Conservation (phyloP, 1,284 basidiomycete genomes). For the Agaricales sp. region DNA sequence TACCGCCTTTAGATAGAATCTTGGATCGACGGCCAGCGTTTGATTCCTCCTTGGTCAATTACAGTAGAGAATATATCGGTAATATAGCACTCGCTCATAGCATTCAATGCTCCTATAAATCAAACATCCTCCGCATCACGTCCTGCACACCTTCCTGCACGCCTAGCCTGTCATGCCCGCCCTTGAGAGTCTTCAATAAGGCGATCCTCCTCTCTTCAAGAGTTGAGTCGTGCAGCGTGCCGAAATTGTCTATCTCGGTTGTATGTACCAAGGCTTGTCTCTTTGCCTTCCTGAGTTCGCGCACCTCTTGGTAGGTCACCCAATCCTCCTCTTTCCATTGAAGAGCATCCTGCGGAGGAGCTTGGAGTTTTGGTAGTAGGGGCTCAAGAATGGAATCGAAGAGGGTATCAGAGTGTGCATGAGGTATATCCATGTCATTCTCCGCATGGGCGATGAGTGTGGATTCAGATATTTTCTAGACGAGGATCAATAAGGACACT, state of each 20-base stretch:
- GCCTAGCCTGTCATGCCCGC: slow-evolving; percentile 58
- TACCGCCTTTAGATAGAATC: background rate
- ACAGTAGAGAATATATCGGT: slow-evolving; percentile 1
- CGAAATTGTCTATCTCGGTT: background rate
- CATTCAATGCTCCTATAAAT: background rate
- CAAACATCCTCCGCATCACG: slow-evolving; percentile 48
- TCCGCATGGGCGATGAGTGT: slow-evolving; percentile 75
- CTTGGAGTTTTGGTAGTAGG: slow-evolving; percentile 39
- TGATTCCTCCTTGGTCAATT: too few species aligned
- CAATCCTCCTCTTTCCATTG: slow-evolving; percentile 26
- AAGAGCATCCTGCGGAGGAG: slow-evolving; percentile 24
- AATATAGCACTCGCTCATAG: background rate
- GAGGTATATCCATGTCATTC: slow-evolving; percentile 76
- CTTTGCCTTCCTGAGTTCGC: background rate
- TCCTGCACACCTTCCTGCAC: slow-evolving; percentile 66
- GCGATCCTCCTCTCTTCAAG: slow-evolving; percentile 34
- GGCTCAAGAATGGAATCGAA: slow-evolving; percentile 63
- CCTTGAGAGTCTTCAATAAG: slow-evolving; percentile 51
- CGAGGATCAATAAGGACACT: too few species aligned
- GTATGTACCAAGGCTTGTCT: background rate
- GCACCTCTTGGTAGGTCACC: slow-evolving; percentile 18
- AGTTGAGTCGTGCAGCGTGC: background rate
- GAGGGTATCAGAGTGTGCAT: slow-evolving; percentile 63
- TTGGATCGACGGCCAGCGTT: background rate
- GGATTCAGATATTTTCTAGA: slow-evolving; percentile 44